These are phyloP conservation scores for Xylaria venustula DNA, from an alignment of 495 filamentous ascomycete species.

Conservation along the genomic window DNA sequence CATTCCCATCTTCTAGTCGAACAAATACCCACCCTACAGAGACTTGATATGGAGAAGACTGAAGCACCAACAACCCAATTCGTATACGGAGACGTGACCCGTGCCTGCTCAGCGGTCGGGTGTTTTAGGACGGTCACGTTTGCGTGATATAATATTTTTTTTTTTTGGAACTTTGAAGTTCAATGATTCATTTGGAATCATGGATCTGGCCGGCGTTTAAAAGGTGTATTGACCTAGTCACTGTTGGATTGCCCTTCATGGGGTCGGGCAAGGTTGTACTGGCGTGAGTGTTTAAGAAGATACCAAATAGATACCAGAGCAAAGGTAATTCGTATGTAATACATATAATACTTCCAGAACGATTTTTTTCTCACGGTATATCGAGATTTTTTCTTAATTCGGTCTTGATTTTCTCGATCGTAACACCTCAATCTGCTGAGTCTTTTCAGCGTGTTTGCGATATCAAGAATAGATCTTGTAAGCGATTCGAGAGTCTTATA, in stretches of 20 bases:
- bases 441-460: too few relatives aligned
- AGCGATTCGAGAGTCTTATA: too few relatives aligned
- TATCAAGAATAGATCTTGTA: too few relatives aligned
- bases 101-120: neutral
- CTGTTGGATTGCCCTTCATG: neutral
- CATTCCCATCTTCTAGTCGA: neutral
- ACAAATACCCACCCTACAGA: neutral
- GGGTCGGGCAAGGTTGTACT: neutral
- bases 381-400: neutral
- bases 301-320: constrained; percentile 5
- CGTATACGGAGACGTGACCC: neutral
- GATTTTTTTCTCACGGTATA: neutral
- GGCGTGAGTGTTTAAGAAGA: constrained; percentile 13
- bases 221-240: neutral
- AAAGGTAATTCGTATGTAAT: neutral
- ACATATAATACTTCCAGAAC: neutral
- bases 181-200: neutral
- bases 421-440: too few relatives aligned
- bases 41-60: neutral
- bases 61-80: neutral
- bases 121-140: neutral
- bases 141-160: neutral
- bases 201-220: constrained; percentile 3
- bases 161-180: neutral
- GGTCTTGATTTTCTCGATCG: too few relatives aligned